These are phyloP conservation scores for Xylariaceae sp. DNA, from an alignment of 2,329 filamentous ascomycete genomes.

Conservation along the genomic window DNA sequence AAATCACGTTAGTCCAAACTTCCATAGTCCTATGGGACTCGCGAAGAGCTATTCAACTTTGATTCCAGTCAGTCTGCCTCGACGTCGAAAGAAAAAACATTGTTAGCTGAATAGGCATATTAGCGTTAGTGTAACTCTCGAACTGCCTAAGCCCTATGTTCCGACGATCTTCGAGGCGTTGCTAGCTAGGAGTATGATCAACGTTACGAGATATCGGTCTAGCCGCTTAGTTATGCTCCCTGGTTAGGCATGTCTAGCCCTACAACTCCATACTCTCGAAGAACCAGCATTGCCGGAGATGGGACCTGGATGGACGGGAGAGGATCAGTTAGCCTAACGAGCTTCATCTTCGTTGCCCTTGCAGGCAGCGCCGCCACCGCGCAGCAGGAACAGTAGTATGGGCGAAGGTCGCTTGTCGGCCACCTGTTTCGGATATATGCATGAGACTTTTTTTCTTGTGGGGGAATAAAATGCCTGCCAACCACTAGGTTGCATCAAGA, in stretches of 20 bases:
- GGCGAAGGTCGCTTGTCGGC: slow-evolving; percentile 16
- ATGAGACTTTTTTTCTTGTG: slow-evolving; percentile 17
- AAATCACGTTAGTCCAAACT: neutral
- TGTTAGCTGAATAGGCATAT: slow-evolving; percentile 16
- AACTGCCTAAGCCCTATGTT: neutral
- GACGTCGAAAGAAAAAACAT: slow-evolving; percentile 1
- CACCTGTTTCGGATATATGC: slow-evolving; percentile 21
- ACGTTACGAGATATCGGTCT: slow-evolving; percentile 3
- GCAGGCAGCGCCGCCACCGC: slow-evolving; percentile 9
- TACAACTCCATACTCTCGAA: slow-evolving; percentile 9
- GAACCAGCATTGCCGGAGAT: neutral
- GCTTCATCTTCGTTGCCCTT: slow-evolving; percentile 5
- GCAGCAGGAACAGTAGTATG: slow-evolving; percentile 2
- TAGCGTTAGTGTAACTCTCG: neutral
- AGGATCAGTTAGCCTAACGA: slow-evolving; percentile 18
- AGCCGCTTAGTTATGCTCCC: neutral
- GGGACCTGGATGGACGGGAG: slow-evolving; percentile 1
- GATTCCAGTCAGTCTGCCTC: slow-evolving; percentile 1
- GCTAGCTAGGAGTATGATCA: neutral
- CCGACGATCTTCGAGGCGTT: slow-evolving; percentile 14
- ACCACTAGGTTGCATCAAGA: slow-evolving; percentile 4
- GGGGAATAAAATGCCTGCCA: slow-evolving; percentile 15
- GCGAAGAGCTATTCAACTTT: neutral
- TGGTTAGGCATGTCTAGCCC: slow-evolving; percentile 12
- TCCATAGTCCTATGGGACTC: neutral